A percentile compares a stretch with the other conserved stretches of the same genome.
Evolutionary conservation across 2,329 filamentous ascomycete genomes (phyloP).

Genomic region (Diaporthe humulicola): DNA sequence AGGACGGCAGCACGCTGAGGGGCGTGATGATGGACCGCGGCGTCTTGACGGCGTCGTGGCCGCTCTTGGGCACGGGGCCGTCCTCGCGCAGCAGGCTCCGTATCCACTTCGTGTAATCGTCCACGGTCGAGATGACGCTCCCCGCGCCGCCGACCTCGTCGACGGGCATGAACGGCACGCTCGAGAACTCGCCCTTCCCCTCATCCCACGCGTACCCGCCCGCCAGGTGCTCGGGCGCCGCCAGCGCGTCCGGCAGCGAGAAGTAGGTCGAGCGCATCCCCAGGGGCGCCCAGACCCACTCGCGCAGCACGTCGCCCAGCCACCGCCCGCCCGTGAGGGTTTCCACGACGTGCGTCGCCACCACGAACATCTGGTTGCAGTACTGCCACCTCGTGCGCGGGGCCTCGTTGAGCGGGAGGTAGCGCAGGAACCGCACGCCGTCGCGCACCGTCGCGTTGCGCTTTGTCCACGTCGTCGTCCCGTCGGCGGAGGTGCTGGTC

Average conservation of each 20-base stretch:
- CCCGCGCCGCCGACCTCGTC: conserved; percentile 56
- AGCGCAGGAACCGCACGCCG: conserved; percentile 54
- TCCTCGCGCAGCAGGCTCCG: conserved; percentile 58
- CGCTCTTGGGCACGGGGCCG: conserved; percentile 50
- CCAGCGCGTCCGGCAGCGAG: conserved; percentile 48
- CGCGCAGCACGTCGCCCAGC: conserved; percentile 55
- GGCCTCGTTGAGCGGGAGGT: conserved; percentile 56
- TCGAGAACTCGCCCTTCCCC: conserved; percentile 39
- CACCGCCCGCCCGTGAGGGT: conserved; percentile 52
- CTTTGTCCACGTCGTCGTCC: conserved; percentile 45
- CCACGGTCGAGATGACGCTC: conserved; percentile 58
- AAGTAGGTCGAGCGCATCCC: conserved; percentile 58
- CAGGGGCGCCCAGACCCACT: conserved; percentile 58
- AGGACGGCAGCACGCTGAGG: background rate
- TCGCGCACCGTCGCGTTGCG: conserved; percentile 51
- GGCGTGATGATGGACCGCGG: conserved; percentile 48
- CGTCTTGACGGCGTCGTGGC: conserved; percentile 50
- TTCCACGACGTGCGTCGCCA: conserved; percentile 60
- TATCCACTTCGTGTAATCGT: conserved; percentile 67
- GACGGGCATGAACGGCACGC: conserved; percentile 46
- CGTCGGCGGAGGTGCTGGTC: too few relatives aligned
- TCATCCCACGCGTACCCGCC: conserved; percentile 57
- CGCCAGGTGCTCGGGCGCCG: conserved; percentile 51
- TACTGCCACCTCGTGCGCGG: conserved; percentile 61
- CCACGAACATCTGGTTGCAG: conserved; percentile 66